phyloP scores from a whole-genome alignment of 805 yeast genomes.

The Schwanniomyces vanrijiae region DNA sequence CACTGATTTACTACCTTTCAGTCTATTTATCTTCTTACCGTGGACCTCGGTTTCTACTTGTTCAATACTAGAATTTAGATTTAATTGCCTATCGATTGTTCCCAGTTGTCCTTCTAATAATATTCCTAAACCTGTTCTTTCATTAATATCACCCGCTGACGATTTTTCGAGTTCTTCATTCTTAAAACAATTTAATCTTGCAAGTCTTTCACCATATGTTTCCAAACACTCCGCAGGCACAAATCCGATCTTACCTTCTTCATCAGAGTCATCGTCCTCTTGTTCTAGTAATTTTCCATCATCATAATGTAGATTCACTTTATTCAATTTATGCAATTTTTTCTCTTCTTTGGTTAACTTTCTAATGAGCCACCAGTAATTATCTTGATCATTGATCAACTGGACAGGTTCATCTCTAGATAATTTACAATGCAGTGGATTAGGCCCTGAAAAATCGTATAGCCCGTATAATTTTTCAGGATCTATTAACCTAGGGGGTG shows the following conservation, averaged over 20 bases:
- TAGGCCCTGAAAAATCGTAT: slow-evolving; percentile 87
- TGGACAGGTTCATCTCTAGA: slow-evolving; percentile 79
- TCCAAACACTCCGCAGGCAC: slow-evolving; percentile 96
- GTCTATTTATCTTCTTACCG: background rate
- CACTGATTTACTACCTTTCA: slow-evolving; percentile 28
- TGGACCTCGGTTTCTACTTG: background rate
- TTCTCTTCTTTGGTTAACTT: slow-evolving; percentile 37
- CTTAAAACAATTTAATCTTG: slow-evolving; percentile 87
- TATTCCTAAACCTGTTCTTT: background rate
- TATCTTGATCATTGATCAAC: slow-evolving; percentile 82
- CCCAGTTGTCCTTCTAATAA: background rate
- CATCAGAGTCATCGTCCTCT: slow-evolving; percentile 26
- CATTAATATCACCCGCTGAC: slow-evolving; percentile 8
- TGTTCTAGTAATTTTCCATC: slow-evolving; percentile 7
- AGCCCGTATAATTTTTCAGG: slow-evolving; percentile 84
- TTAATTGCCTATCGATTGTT: background rate
- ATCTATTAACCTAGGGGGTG: slow-evolving; percentile 80
- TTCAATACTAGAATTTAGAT: background rate
- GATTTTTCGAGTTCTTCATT: slow-evolving; percentile 67
- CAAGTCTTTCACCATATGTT: slow-evolving; percentile 86
- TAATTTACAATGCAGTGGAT: slow-evolving; percentile 85
- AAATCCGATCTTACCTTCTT: slow-evolving; percentile 80
- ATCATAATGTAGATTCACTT: background rate
- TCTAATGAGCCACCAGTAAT: slow-evolving; percentile 94
- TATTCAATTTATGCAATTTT: slow-evolving; percentile 23